Base-by-base conservation (phyloP, 495 filamentous ascomycete genomes). In the Podospora tetraspora region DNA sequence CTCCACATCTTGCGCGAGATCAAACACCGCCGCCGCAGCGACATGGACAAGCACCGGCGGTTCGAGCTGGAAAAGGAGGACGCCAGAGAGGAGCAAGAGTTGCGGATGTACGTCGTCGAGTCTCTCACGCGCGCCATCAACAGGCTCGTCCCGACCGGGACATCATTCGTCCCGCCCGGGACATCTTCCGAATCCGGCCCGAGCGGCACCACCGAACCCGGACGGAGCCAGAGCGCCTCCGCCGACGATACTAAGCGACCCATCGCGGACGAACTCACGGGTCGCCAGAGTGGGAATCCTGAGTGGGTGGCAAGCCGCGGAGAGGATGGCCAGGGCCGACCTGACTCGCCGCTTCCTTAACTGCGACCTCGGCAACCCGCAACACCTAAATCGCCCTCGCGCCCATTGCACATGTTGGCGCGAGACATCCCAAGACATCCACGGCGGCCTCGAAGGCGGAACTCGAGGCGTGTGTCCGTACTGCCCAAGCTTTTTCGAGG, bases 1-100 rank as follows among this genome's bases (percentile, higher is more conserved):
- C 82, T 95, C 23, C 93, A 91, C 80, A 90, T 97, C 63, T 88
- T 93, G 73, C 87, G 93, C 66, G 96, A 99, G 78, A 96, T 99
- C 72, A 90, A 91, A 56, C 84, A 85, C 63, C 86, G 92, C 70
- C 90, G 94, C 67, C 89, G 95, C 4, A 85, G 87, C 67, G 90
- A 92, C 71, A 82, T 94, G 80, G 81, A 82, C 62, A 96, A 96
- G 76, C 86, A 96, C 16, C 88, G 94, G 57, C 87, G 89, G 66
- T 91, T 90, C 76, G 87, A 89, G 61, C 82, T 98, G 30, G 86
- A 94, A 73, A 95, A 93, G 77, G 95, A 98, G 76, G 95, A 98
- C 74, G 86, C 89, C 72, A 85, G 87, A 13, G 95, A 99, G 75
- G 91, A 96, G 75, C 84, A 83, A 43, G 96, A 99, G 74, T 85